Percentiles rank a stretch among this genome's conserved stretches.
These are phyloP conservation scores for Pythium phragmiticola DNA, from an alignment of 352 stramenopile species.

Conservation along the genomic window DNA sequence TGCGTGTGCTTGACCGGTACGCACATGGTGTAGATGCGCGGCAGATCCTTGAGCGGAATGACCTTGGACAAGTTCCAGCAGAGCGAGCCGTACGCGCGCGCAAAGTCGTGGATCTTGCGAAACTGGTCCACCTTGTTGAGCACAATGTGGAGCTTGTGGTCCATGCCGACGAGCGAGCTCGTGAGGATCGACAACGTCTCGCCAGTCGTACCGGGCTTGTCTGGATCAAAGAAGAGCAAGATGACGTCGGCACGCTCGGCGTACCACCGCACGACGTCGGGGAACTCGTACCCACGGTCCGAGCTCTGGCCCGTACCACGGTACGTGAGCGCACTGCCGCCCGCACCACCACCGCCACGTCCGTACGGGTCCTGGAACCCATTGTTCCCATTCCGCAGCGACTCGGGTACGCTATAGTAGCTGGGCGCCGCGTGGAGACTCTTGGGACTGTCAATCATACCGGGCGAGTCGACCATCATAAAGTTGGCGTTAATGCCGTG, in stretches of 20 bases:
- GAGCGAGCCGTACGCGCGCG: slow-evolving; percentile 97
- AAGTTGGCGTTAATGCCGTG: slow-evolving; percentile 93
- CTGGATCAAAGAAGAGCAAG: slow-evolving; percentile 99
- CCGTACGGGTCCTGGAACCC: slow-evolving; percentile 19
- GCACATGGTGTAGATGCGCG: slow-evolving; percentile 99
- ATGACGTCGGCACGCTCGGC: slow-evolving; percentile 99
- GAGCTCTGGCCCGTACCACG: slow-evolving; percentile 51
- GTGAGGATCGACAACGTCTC: slow-evolving; percentile 98
- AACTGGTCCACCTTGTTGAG: slow-evolving; percentile 99
- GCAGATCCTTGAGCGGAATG: slow-evolving; percentile 99
- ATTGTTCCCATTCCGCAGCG: slow-evolving; percentile 24
- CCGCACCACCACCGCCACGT: not conserved
- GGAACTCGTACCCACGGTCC: slow-evolving; percentile 97
- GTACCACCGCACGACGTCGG: slow-evolving; percentile 97
- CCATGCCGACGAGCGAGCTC: slow-evolving; percentile 96
- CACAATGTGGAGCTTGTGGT: slow-evolving; percentile 99
- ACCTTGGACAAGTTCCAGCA: slow-evolving; percentile 99
- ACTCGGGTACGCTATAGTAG: slow-evolving; percentile 43
- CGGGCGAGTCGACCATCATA: slow-evolving; percentile 98
- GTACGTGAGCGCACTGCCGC: slow-evolving; percentile 29
- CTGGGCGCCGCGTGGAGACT: slow-evolving; percentile 55
- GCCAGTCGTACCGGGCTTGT: slow-evolving; percentile 99
- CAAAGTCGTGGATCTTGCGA: slow-evolving; percentile 99
- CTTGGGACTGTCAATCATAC: slow-evolving; percentile 98
- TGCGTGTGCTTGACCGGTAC: slow-evolving; percentile 86